Percentiles rank a stretch among this genome's conserved stretches.
Conservation (phyloP, 768 basidiomycete species). For the Leucocoprinus sp. region DNA sequence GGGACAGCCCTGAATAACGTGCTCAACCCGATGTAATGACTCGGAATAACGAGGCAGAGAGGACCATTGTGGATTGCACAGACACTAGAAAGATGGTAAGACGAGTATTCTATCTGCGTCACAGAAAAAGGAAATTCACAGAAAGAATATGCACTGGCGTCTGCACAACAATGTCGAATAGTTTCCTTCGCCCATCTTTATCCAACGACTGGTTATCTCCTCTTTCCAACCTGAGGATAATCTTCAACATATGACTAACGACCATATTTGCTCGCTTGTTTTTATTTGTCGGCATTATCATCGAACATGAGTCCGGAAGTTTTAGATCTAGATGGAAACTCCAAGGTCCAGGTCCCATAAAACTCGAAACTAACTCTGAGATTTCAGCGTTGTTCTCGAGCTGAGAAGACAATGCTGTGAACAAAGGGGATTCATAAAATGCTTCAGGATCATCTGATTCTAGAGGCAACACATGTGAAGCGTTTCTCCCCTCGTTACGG, state of each 20-base stretch:
- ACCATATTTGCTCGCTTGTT: constrained; percentile 69
- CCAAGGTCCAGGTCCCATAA: constrained; percentile 87
- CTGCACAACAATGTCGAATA: constrained; percentile 83
- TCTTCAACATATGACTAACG: constrained; percentile 71
- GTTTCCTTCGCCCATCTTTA: constrained; percentile 65
- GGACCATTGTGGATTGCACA: constrained; percentile 74
- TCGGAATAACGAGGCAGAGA: constrained; percentile 71
- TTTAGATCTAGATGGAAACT: constrained; percentile 58
- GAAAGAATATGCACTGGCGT: constrained; percentile 84
- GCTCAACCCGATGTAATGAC: constrained; percentile 29
- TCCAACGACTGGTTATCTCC: constrained; percentile 64
- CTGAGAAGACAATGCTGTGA: constrained; percentile 23
- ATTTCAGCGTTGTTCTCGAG: constrained; percentile 40
- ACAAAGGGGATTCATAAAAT: constrained; percentile 59
- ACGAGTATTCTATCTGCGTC: not conserved
- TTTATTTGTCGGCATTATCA: constrained; percentile 71
- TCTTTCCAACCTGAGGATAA: constrained; percentile 74
- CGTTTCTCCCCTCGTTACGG: constrained; percentile 45
- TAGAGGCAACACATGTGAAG: constrained; percentile 68
- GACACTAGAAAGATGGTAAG: constrained; percentile 41
- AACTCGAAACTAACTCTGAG: constrained; percentile 46
- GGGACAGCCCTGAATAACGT: constrained; percentile 35
- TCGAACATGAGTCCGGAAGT: constrained; percentile 56
- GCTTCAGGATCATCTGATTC: constrained; percentile 59
- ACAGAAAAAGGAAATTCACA: constrained; percentile 38